phyloP scores from a whole-genome alignment of 73 alveolate species.

The Uronychia binucleata region DNA sequence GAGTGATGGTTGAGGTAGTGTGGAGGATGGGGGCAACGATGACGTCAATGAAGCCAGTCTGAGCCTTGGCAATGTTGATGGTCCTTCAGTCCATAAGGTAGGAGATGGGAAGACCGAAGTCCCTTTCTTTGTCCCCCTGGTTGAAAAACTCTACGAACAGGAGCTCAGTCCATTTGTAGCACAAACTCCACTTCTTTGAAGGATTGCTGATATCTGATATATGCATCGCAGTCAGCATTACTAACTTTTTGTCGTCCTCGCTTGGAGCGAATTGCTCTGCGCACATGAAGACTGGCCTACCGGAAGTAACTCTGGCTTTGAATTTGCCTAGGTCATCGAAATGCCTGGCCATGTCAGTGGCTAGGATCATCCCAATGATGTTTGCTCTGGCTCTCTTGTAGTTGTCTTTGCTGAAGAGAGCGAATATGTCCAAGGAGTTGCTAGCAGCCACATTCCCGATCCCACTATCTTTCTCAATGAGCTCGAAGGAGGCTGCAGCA shows the following conservation, averaged over 20 bases:
- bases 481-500: conserved; percentile 58
- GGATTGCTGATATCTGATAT: conserved; percentile 85
- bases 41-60: conserved; percentile 74
- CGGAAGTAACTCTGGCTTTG: neutral
- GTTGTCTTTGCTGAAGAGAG: conserved; percentile 52
- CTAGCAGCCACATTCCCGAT: conserved; percentile 58
- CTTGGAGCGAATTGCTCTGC: conserved; percentile 54
- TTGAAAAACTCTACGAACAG: conserved; percentile 83
- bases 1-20: too few relatives aligned
- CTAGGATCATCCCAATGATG: conserved; percentile 76
- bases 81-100: conserved; percentile 89
- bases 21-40: conserved; percentile 36
- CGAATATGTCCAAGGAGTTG: conserved; percentile 60
- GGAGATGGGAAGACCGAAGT: conserved; percentile 70
- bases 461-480: conserved; percentile 53
- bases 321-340: conserved; percentile 1
- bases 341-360: conserved; percentile 88
- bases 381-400: conserved; percentile 66
- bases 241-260: conserved; percentile 35
- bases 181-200: conserved; percentile 66
- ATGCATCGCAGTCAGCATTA: conserved; percentile 73
- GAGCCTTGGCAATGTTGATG: conserved; percentile 76
- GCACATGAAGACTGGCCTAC: neutral
- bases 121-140: conserved; percentile 91
- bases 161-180: conserved; percentile 82